phyloP scores from a whole-genome alignment of 1,284 basidiomycete genomes.

The Sporisorium iseilematis-ciliati region DNA sequence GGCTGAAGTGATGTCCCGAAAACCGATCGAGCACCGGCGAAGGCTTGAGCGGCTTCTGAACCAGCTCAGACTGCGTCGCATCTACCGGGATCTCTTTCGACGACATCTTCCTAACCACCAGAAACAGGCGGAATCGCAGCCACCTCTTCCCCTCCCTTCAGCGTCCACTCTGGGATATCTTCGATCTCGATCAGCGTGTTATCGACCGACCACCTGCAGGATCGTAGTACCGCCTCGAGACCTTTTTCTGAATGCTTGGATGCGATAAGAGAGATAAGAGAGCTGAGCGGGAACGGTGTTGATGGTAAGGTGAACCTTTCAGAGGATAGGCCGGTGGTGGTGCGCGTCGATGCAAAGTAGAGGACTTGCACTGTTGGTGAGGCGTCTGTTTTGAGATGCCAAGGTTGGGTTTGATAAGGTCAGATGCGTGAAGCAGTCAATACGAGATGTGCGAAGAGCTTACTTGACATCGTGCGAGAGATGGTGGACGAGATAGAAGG shows the following conservation, averaged over 20 bases:
- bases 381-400: neutral
- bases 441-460: neutral
- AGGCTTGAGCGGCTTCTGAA: conserved; percentile 15
- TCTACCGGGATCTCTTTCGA: conserved; percentile 1
- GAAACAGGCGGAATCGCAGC: conserved; percentile 85
- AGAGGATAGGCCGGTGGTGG: conserved; percentile 27
- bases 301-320: conserved; percentile 28
- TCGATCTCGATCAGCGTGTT: conserved; percentile 77
- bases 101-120: conserved; percentile 70
- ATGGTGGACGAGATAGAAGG: neutral
- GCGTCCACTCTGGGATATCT: conserved; percentile 71
- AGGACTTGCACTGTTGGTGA: conserved; percentile 16
- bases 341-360: conserved; percentile 49
- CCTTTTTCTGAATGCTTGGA: conserved; percentile 6
- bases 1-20: conserved; percentile 71
- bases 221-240: conserved; percentile 3
- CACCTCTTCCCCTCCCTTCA: conserved; percentile 81
- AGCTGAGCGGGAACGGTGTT: conserved; percentile 73
- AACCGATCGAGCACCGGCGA: conserved; percentile 10
- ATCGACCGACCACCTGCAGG: conserved; percentile 77
- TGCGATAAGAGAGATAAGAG: conserved; percentile 74
- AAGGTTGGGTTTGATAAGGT: too few species aligned
- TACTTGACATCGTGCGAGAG: conserved; percentile 27
- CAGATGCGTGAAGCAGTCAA: too few species aligned
- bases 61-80: conserved; percentile 2